phyloP scores from a whole-genome alignment of 2,329 filamentous ascomycete species.

The Leptosphaerulina australis region DNA sequence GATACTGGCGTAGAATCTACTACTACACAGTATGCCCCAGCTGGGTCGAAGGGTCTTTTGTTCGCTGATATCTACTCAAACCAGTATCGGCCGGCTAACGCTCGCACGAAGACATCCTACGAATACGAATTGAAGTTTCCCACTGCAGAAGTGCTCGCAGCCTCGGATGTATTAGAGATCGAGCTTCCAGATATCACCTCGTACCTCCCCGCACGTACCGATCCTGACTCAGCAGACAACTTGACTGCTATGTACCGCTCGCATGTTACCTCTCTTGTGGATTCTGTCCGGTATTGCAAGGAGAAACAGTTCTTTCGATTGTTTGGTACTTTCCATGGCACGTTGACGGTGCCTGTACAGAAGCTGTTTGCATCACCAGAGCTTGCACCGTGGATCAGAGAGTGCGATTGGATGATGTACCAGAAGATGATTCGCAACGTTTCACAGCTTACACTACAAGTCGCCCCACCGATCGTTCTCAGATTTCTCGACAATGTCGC shows the following conservation, averaged over 20 bases:
- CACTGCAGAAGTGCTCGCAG: constrained; percentile 60
- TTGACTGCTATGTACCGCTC: constrained; percentile 88
- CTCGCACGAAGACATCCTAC: constrained; percentile 59
- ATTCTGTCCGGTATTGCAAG: constrained; percentile 94
- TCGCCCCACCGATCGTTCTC: constrained; percentile 84
- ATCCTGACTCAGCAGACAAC: constrained; percentile 84
- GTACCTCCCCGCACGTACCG: constrained; percentile 81
- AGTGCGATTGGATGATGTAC: constrained; percentile 94
- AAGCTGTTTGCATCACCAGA: constrained; percentile 84
- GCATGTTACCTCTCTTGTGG: constrained; percentile 92
- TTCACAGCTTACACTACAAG: constrained; percentile 85
- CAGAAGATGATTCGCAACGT: constrained; percentile 96
- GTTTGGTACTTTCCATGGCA: constrained; percentile 94
- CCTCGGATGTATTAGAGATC: constrained; percentile 71
- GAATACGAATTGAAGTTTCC: constrained; percentile 69
- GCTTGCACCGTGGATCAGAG: constrained; percentile 89
- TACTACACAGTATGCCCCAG: constrained; percentile 42
- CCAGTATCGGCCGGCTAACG: constrained; percentile 47
- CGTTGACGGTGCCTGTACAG: constrained; percentile 93
- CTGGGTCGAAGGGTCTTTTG: constrained; percentile 52
- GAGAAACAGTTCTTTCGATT: constrained; percentile 96
- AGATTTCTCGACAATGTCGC: constrained; percentile 88
- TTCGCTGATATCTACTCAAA: constrained; percentile 55
- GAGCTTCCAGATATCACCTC: constrained; percentile 83
- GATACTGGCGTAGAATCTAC: constrained; percentile 37